Base-by-base conservation (phyloP, 306 rosid species). In the Pterocarpus macrocarpus region DNA sequence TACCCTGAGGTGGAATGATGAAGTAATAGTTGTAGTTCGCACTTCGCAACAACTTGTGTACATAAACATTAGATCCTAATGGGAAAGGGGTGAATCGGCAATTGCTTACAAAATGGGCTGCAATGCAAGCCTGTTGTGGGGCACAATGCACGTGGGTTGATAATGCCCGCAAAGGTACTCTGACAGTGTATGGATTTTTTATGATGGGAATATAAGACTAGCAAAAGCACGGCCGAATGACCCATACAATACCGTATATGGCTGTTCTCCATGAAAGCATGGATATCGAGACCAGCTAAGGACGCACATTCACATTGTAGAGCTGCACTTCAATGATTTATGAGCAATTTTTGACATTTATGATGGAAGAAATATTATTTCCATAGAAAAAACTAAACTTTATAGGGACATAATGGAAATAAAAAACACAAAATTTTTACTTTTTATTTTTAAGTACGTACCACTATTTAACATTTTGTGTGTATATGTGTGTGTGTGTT, bases 181-280 rank as follows among this genome's bases (percentile, higher is more conserved):
- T 45, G 80, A 67, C 81, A 81, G 5, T 56, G 41, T 61, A 57
- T 16, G 55, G 56, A 59, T 49, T 71, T 41, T 57, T 73, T 44
- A 74, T 84, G 81, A 83, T 47, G 59, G 41, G 52, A 58, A 83
- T 50, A 65, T 64, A 7, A 65, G 86, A 83, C 83, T 75, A 44
- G 1, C 8, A 56, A 73, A 64, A 30, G 36, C 35, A 55, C 68
- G 15, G 8, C 36, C 17, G 38, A 64, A 64, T 64, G 7, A 63
- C 34, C 47, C 71, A 45, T 45, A 22, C 52, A 38, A 47, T 35
- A 36, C 7, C 7, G 7, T 39, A 39, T 39, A 22, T 22, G 28
- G 28, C 28, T 22, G 28, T 0, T 22, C 28, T 22, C 28, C 28
- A 22, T 22, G 28, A 22, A 22, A 22, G 28, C 28, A 22, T 22